phyloP scores from a whole-genome alignment of 805 yeast genomes.

The Scheffersomyces lignosus region DNA sequence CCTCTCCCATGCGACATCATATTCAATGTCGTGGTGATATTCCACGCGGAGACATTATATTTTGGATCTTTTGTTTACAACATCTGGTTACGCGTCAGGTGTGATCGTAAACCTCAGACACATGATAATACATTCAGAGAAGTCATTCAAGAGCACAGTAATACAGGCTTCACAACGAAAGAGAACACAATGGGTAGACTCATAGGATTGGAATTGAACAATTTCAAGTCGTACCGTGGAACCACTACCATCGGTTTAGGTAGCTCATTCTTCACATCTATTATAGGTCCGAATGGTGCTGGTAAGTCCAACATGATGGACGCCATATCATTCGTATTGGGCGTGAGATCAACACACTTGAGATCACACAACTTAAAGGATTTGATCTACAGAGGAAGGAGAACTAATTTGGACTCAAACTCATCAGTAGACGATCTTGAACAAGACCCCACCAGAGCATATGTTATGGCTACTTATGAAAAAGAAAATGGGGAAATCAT shows the following conservation, averaged over 20 bases:
- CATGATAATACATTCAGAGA: no score
- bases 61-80: no score
- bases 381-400: constrained; percentile 74
- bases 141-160: no score
- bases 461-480: constrained; percentile 77
- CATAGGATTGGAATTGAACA: constrained; percentile 71
- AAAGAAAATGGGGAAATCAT: constrained; percentile 58
- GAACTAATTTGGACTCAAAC: constrained; percentile 10
- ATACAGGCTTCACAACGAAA: no score
- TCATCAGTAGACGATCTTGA: constrained; percentile 17
- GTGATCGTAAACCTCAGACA: no score
- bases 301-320: constrained; percentile 98
- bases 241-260: constrained; percentile 79
- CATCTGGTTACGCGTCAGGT: no score
- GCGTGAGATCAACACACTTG: constrained; percentile 72
- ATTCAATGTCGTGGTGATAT: no score
- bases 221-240: constrained; percentile 91
- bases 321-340: constrained; percentile 92
- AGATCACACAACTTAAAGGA: constrained; percentile 75
- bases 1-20: no score
- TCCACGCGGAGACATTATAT: no score
- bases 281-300: constrained; percentile 98
- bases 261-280: constrained; percentile 76
- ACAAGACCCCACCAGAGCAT: constrained; percentile 55
- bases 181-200: constrained; percentile 85